Evolutionary conservation across 306 rosid genomes (phyloP).

Genomic region (Dalbergia cochinchinensis): DNA sequence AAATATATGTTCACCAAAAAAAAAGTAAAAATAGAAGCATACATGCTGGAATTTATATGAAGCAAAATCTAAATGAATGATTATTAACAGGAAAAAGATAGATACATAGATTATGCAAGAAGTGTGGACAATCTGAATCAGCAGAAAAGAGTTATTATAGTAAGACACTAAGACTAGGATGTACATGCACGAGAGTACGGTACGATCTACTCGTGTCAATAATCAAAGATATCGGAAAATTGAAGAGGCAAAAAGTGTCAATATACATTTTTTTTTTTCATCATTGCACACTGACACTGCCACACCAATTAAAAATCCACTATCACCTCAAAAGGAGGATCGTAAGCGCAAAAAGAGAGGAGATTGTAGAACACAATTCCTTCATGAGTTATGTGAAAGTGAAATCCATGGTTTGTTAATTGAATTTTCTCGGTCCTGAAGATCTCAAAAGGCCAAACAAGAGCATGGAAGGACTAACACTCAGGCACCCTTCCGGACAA

Average conservation of each 20-base stretch:
- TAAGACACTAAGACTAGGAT: background rate
- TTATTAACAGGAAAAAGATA: too few relatives aligned
- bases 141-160: background rate
- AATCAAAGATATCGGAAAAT: too few relatives aligned
- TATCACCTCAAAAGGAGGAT: background rate
- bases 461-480: constrained; percentile 18
- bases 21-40: background rate
- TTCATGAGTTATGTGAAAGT: constrained; percentile 30
- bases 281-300: background rate
- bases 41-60: background rate
- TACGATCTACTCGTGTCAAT: too few relatives aligned
- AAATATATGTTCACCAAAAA: too few relatives aligned
- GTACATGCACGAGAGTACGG: background rate
- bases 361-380: background rate
- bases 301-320: background rate
- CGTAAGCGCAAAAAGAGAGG: too few relatives aligned
- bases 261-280: background rate
- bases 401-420: background rate
- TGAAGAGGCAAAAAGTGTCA: background rate
- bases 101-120: background rate
- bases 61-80: too few relatives aligned
- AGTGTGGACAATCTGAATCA: background rate
- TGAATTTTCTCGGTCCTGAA: constrained; percentile 28
- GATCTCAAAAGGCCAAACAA: constrained; percentile 19
- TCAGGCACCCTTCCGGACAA: constrained; percentile 23